Base-by-base conservation (phyloP, 768 basidiomycete species). In the Suillus discolor region DNA sequence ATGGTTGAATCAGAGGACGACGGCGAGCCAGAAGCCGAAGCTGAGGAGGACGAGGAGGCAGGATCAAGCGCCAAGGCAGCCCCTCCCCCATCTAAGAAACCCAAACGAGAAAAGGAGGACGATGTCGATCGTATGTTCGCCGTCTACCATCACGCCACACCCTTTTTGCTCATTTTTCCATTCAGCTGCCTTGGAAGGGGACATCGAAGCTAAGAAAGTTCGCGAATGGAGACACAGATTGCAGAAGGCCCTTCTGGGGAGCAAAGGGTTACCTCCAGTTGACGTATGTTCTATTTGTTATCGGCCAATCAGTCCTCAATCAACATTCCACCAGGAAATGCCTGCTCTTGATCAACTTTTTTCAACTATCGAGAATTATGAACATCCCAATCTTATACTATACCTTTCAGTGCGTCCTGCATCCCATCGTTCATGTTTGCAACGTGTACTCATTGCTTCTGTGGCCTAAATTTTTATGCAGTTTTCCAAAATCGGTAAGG, bases 221-320 rank as follows among this genome's bases (percentile, higher is more conserved):
- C 89, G 92, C 73, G 91, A 93, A 65, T 97, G 96, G 95, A 84
- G 96, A 69, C 94, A 97, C 76, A 91, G 88, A 76, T 84, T 97
- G 3, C 96, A 98, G 79, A 92, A 94, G 76, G 91, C 87, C 0
- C 91, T 95, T 80, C 74, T 96, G 62, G 87, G 88, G 69, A 85
- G 79, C 69, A 89, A 89, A 77, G 78, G 79, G 7, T 68, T 82
- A 9, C 90, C 92, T 6, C 89, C 87, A 70, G 84, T 85, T 12
- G 88, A 89, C 69, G 91, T 93, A 69, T 62, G 83, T 78, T 28
- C 38, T 51, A 15, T 44, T 57, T 68, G 41, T 4, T 61, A 62
- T 66, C 34, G 25, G 42, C 20, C 60, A 28, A 42, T 69, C 28
- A 60, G 18, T 39, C 36, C 63, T 65, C 44, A 68, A 47, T 57